Evolutionary conservation across 306 rosid species (phyloP).

Genomic region (Psophocarpus tetragonolobus): DNA sequence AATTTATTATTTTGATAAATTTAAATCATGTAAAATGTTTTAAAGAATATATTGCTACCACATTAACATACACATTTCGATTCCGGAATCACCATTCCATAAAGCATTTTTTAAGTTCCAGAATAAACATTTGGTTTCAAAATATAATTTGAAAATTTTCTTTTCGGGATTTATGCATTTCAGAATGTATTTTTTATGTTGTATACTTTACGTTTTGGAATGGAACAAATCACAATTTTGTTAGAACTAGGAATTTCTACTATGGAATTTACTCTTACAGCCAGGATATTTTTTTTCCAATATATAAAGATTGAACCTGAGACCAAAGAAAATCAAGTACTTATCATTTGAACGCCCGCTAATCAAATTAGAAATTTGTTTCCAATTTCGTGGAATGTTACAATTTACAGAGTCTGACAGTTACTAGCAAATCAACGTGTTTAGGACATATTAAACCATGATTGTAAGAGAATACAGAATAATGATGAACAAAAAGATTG

Average conservation of each 20-base stretch:
- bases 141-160: too few species aligned
- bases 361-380: not conserved
- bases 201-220: too few species aligned
- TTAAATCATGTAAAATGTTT: too few species aligned
- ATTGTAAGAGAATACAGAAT: not conserved
- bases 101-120: too few species aligned
- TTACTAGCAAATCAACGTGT: not conserved
- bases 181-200: too few species aligned
- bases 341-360: not conserved
- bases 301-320: not conserved
- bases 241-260: not conserved
- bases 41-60: too few species aligned
- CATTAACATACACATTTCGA: too few species aligned
- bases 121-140: too few species aligned
- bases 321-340: not conserved
- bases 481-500: not conserved
- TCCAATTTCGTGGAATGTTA: not conserved
- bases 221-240: too few species aligned
- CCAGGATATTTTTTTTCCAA: not conserved
- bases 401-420: not conserved
- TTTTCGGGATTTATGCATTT: too few species aligned
- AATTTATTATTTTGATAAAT: too few species aligned
- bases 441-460: not conserved
- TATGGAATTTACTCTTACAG: not conserved
- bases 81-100: too few species aligned